Base-by-base conservation (phyloP, 495 filamentous ascomycete genomes). In the Choiromyces venosus region DNA sequence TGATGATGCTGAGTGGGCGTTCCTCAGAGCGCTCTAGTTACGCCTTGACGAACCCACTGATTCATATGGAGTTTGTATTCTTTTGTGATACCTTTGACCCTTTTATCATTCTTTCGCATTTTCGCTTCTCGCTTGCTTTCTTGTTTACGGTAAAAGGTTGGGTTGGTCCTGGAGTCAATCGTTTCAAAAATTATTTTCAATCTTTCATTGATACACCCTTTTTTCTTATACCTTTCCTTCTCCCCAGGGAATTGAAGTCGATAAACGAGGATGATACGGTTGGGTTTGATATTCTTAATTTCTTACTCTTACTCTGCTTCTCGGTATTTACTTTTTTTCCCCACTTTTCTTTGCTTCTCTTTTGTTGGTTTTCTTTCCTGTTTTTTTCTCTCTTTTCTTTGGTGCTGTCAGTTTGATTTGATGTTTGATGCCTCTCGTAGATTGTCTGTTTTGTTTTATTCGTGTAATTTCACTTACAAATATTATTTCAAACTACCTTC, bases 131-230 rank as follows among this genome's bases (percentile, higher is more conserved):
- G 40, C 14, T 56, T 71, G 36, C 70, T 65, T 38, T 52, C 39
- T 69, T 36, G 35, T 77, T 70, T 70, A 40, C 66, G 67, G 74
- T 77, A 69, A 76, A 76, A 69, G 75, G 75, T 68, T 77, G 74
- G 75, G 75, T 73, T 61, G 52, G 52, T 61, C 52, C 52, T 66
- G 75, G 75, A 76, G 75, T 78, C 74, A 69, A 77, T 78, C 76
- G 75, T 70, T 78, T 78, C 69, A 61, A 37, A 37, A n/a, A 25
- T 67, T 9, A 21, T 25, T 67, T 35, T 67, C 33, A 14, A 19
- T 39, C 66, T 39, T 39, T 37, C 35, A 29, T 12, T 56, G 52
- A 29, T 56, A 29, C 10, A 12, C n/a, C 52, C 25, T 67, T 67
- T 72, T 68, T 73, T 61, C 66, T 36, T 65, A 39, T 37, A 29